Base-by-base conservation (phyloP, 345 rosid genomes). In the Pugionium dolabratum region DNA sequence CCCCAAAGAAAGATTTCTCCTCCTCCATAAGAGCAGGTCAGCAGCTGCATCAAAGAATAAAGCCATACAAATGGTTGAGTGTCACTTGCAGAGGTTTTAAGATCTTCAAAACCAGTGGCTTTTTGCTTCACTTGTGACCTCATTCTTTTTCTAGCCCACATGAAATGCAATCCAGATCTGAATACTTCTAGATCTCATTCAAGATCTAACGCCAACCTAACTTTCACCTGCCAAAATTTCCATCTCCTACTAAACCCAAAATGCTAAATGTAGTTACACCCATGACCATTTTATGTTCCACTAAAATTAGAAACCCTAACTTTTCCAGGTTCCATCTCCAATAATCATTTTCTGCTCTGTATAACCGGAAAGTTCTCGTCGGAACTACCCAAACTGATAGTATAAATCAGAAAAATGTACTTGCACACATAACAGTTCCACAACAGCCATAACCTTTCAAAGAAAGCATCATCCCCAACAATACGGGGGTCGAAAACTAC, bases 1-100 rank as follows among this genome's bases (percentile, higher is more conserved):
- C n/a, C 89, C 90, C 9, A 86, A 67, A 33, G 97, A 86, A 47
- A 71, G 80, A 64, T 40, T 83, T 41, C 79, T 49, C 54, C 72
- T 85, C 82, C 78, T 88, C 97, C 99, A 94, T 77, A 86, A 68
- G 30, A 86, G 83, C 34, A 90, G 71, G 60, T 93, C 96, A 53
- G 91, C 94, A 81, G 81, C 97, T 93, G 65, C 54, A 67, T 27
- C 10, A 54, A 39, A 32, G 9, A 67, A 67, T 40, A 55, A 67
- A 46, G 32, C 54, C 69, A 55, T 61, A 39, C 29, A 45, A 45
- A 48, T n/a, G 31, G 5, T 32, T 37, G 31, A 54, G 29, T 2
- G 2, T 40, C 5, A 7, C 9, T 64, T 25, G 7, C 64, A 63
- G 5, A 44, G n/a, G 4, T n/a, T 60, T 37, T 7, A 35, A 52